phyloP scores from a whole-genome alignment of 2,329 filamentous ascomycete species.

The Talaromyces sp. region DNA sequence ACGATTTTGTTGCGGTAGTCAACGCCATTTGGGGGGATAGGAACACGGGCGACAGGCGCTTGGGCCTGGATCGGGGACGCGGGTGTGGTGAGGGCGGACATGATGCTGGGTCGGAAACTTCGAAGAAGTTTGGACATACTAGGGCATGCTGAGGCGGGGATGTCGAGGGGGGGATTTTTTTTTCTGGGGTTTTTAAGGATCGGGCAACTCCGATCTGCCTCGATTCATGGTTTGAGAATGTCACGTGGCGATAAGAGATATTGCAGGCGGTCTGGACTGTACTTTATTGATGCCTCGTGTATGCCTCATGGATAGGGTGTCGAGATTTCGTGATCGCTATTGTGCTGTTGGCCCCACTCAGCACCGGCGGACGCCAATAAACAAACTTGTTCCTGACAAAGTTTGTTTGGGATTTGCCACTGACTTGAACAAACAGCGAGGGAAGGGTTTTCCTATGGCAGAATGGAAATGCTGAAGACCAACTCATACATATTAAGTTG shows the following conservation, averaged over 20 bases:
- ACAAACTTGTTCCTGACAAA: too few relatives aligned
- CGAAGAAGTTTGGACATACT: slow-evolving; percentile 40
- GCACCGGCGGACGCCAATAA: too few relatives aligned
- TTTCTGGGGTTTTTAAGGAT: slow-evolving; percentile 6
- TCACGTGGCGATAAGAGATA: slow-evolving; percentile 20
- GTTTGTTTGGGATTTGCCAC: not conserved
- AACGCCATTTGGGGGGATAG: slow-evolving; percentile 84
- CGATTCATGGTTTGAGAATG: not conserved
- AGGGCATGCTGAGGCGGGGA: slow-evolving; percentile 27
- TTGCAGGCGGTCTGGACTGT: too few relatives aligned
- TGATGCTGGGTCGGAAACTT: slow-evolving; percentile 55
- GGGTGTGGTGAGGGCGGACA: slow-evolving; percentile 48
- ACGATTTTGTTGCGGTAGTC: slow-evolving; percentile 94
- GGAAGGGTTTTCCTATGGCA: too few relatives aligned
- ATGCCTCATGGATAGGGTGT: too few relatives aligned
- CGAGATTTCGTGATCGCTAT: too few relatives aligned
- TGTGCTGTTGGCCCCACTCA: too few relatives aligned
- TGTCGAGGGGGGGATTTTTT: slow-evolving; percentile 9
- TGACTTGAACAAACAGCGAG: too few relatives aligned
- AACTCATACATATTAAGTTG: not conserved
- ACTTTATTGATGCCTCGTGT: too few relatives aligned
- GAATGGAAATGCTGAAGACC: too few relatives aligned
- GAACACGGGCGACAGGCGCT: slow-evolving; percentile 64
- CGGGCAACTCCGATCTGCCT: slow-evolving; percentile 2
- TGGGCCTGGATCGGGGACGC: not conserved